Evolutionary conservation across 306 rosid genomes (phyloP).

Genomic region (Geum urbanum): DNA sequence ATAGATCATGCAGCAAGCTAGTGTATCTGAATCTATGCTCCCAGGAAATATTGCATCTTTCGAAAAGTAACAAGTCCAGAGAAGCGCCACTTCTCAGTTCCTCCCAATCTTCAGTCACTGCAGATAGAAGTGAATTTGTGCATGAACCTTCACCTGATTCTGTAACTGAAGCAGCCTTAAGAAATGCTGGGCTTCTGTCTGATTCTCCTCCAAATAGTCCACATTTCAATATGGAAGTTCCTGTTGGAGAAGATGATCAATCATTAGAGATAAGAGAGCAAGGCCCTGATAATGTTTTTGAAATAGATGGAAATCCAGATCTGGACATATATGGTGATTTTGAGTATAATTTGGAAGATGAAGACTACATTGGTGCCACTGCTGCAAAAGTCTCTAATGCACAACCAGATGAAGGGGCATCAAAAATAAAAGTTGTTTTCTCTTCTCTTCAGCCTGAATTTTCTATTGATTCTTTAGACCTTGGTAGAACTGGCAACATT

Average conservation of each 20-base stretch:
- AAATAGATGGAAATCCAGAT: conserved; percentile 64
- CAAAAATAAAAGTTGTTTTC: conserved; percentile 83
- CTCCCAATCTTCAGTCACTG: conserved; percentile 27
- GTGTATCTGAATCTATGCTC: conserved; percentile 87
- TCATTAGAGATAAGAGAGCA: conserved; percentile 25
- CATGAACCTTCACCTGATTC: conserved; percentile 45
- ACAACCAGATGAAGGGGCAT: conserved; percentile 50
- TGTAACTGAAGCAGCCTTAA: conserved; percentile 67
- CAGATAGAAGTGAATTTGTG: conserved; percentile 39
- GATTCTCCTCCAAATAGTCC: conserved; percentile 93
- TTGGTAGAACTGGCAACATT: conserved; percentile 31
- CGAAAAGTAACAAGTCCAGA: conserved; percentile 43
- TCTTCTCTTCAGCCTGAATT: conserved; percentile 56
- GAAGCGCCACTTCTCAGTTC: conserved; percentile 37
- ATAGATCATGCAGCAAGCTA: conserved; percentile 77
- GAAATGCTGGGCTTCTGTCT: conserved; percentile 81
- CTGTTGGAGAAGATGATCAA: conserved; percentile 30
- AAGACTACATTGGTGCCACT: conserved; percentile 73
- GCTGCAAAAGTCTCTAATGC: conserved; percentile 40
- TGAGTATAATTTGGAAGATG: conserved; percentile 88
- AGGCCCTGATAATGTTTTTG: conserved; percentile 65
- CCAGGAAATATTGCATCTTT: conserved; percentile 63
- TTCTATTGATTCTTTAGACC: conserved; percentile 34
- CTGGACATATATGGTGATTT: conserved; percentile 95
- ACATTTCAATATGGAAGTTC: conserved; percentile 34